phyloP scores from a whole-genome alignment of 257 asterid genomes.

The Haberlea rhodopensis region DNA sequence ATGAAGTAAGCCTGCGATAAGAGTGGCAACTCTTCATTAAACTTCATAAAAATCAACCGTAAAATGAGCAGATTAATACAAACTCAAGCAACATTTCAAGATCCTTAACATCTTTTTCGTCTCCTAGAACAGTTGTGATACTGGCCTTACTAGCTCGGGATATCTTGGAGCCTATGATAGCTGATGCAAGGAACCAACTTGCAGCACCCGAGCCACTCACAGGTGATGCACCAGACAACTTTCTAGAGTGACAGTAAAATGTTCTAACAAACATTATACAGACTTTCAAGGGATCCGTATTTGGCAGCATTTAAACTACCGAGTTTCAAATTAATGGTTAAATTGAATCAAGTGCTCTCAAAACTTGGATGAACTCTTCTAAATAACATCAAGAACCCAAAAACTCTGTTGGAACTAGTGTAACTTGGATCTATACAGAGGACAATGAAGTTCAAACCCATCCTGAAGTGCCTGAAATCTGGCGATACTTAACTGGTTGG shows the following conservation, averaged over 20 bases:
- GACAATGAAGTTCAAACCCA: background rate
- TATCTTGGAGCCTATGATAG: slow-evolving; percentile 81
- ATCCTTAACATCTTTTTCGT: slow-evolving; percentile 83
- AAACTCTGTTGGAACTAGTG: no score
- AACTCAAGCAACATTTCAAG: slow-evolving; percentile 96
- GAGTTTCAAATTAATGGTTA: background rate
- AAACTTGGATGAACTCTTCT: background rate
- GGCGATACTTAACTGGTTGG: no score
- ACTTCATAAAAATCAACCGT: background rate
- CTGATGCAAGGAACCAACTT: slow-evolving; percentile 66
- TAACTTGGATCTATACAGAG: background rate
- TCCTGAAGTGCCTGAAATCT: background rate
- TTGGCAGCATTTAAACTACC: background rate
- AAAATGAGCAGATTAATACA: slow-evolving; percentile 13
- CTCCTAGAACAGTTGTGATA: slow-evolving; percentile 70
- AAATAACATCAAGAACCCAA: background rate
- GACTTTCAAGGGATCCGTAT: background rate
- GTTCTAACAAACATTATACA: background rate
- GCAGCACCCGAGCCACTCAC: slow-evolving; percentile 77
- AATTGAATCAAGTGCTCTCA: background rate
- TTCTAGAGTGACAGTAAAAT: slow-evolving; percentile 29
- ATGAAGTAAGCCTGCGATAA: slow-evolving; percentile 78
- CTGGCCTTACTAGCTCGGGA: slow-evolving; percentile 86
- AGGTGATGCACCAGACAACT: slow-evolving; percentile 67
- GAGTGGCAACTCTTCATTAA: slow-evolving; percentile 10